Evolutionary conservation across 2,329 filamentous ascomycete species (phyloP).

Genomic region (Botryotinia calthae): DNA sequence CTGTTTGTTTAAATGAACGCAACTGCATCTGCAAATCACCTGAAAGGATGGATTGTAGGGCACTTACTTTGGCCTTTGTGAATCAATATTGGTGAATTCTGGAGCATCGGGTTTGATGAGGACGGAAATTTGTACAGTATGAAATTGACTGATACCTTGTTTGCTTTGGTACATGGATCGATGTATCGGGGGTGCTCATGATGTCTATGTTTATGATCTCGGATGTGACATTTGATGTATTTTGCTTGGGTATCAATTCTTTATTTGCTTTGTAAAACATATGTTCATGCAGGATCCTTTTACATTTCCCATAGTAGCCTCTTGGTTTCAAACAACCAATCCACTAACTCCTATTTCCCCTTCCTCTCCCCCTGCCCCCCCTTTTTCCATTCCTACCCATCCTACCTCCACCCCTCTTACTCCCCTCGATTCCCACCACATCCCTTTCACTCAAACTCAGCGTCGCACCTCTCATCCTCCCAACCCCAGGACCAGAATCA

Average conservation of each 20-base stretch:
- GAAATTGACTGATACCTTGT: background rate
- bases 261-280: background rate
- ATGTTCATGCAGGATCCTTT: background rate
- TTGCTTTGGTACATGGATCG: background rate
- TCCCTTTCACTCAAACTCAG: constrained; percentile 77
- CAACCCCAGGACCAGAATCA: constrained; percentile 75
- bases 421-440: constrained; percentile 66
- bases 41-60: background rate
- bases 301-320: background rate
- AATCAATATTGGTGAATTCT: background rate
- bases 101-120: background rate
- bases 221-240: background rate
- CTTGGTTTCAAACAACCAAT: background rate
- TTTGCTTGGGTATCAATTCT: constrained; percentile 16
- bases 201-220: background rate
- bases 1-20: background rate
- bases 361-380: constrained; percentile 18
- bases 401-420: constrained; percentile 41
- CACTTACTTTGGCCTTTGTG: background rate
- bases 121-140: constrained; percentile 1
- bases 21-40: background rate
- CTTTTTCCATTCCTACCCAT: constrained; percentile 35
- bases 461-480: constrained; percentile 72
- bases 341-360: constrained; percentile 6
- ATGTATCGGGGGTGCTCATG: background rate